A percentile compares a stretch with the other conserved stretches of the same genome.
These are phyloP conservation scores for Trichosphaerium sp. DNA, from an alignment of 78 protist species.

Conservation along the genomic window DNA sequence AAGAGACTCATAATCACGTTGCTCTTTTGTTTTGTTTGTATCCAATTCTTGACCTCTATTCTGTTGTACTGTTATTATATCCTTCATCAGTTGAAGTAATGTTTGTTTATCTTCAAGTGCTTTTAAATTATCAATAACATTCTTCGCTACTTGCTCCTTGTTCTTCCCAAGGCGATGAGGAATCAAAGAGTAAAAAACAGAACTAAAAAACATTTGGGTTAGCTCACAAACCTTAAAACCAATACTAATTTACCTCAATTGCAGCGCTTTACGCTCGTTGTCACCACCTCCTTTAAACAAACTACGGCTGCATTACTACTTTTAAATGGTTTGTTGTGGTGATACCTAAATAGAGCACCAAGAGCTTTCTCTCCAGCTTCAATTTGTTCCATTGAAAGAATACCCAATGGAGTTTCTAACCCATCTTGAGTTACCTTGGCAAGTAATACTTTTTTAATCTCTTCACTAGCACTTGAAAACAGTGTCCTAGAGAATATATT, in stretches of 20 bases:
- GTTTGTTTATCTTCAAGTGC: constrained; percentile 8
- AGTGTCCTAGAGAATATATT: too few relatives aligned
- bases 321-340: too few relatives aligned
- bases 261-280: too few relatives aligned
- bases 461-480: background rate
- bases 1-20: too few relatives aligned
- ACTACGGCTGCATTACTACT: too few relatives aligned
- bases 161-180: constrained; percentile 28
- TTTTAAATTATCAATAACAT: constrained; percentile 13
- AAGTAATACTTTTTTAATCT: background rate
- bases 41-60: background rate
- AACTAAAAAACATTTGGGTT: too few relatives aligned
- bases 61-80: constrained; percentile 9
- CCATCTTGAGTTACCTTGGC: constrained; percentile 17
- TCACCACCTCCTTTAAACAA: too few relatives aligned
- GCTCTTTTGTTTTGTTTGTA: too few relatives aligned
- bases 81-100: constrained; percentile 39
- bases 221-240: too few relatives aligned
- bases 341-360: background rate
- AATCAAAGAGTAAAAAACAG: constrained; percentile 22
- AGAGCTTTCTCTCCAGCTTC: constrained; percentile 1
- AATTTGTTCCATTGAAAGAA: constrained; percentile 13
- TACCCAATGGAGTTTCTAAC: constrained; percentile 28
- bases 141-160: background rate
- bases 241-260: too few relatives aligned